Evolutionary conservation across 2,329 filamentous ascomycete genomes (phyloP), one percentile per base, ranked within the genome.

Genomic region (Mycogone perniciosa): DNA sequence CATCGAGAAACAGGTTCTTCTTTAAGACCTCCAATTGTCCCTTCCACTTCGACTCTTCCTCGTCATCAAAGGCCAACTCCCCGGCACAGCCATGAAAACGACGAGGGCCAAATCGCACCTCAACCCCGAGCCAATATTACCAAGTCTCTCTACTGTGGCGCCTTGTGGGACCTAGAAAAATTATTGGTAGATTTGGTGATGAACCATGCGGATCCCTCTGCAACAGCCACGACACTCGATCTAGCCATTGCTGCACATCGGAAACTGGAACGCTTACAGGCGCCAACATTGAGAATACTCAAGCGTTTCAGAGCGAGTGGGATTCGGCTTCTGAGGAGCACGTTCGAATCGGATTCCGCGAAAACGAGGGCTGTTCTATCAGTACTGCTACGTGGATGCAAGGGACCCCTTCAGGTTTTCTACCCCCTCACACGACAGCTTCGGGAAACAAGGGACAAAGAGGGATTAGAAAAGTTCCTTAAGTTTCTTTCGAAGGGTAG

Each of bases 251-350:
- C 37, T 6, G 42, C 60, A 6, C 48, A 67, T 9, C 37, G 56
- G 34, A 47, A 20, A 5, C 26, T 65, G 34, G 50, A 55, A 7
- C 52, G 42, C 11, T 49, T 56, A 33, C 52, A 56, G 8, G 42
- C 30, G 3, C 29, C 57, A 37, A 57, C 52, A 8, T 48, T 55
- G 4, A 43, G 52, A 31, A 31, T 50, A 13, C 46, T 48, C 27
- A 46, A 40, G 11, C 13, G 31, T 7, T 29, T 60, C 20, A 50
- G 57, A 45, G 54, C 55, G 38, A 52, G 56, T 46, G 59, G 59
- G 10, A 48, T 60, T 38, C 46, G 56, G 29, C 43, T 70, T 43
- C 57, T 68, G 35, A 56, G 56, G 34, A 50, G 58, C 8, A 48
- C 56, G 6, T 45, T 56, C 11, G 44, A 50, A 20, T 51, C 53